A percentile compares a stretch with the other conserved stretches of the same genome.
Conservation (phyloP, 805 yeast species). For the Ogataea saltuana region DNA sequence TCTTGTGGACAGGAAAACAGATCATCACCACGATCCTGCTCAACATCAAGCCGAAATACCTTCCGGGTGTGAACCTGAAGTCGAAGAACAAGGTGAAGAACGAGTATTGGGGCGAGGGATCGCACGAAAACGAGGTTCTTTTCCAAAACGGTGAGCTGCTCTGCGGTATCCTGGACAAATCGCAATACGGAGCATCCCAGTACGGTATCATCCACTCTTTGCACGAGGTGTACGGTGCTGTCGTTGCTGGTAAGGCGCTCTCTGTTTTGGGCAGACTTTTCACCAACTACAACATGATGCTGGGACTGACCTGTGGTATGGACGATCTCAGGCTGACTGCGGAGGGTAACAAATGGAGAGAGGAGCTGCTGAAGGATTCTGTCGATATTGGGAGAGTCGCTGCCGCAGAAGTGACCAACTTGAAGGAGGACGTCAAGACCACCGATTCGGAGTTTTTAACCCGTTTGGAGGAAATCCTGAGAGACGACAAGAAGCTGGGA, state of each 20-base stretch:
- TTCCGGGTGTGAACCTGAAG: constrained; percentile 87
- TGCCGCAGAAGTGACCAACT: constrained; percentile 91
- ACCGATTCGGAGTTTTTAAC: constrained; percentile 74
- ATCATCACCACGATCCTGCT: constrained; percentile 87
- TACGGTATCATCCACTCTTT: constrained; percentile 95
- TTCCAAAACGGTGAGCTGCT: constrained; percentile 85
- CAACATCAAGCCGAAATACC: constrained; percentile 80
- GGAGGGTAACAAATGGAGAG: constrained; percentile 90
- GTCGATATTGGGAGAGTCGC: constrained; percentile 86
- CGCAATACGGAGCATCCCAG: constrained; percentile 97
- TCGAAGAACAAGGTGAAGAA: constrained; percentile 88
- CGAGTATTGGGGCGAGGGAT: constrained; percentile 90
- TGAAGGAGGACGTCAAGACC: constrained; percentile 50
- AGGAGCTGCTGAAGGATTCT: constrained; percentile 74
- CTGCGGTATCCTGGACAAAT: constrained; percentile 93
- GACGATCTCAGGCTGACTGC: constrained; percentile 91
- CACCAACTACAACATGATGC: constrained; percentile 88
- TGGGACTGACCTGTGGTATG: constrained; percentile 99
- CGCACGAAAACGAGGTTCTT: constrained; percentile 82
- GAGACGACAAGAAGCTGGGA: constrained; percentile 91
- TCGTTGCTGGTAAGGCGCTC: constrained; percentile 82
- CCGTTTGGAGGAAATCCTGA: constrained; percentile 89
- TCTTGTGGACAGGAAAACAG: constrained; percentile 98
- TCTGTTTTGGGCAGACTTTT: constrained; percentile 94
- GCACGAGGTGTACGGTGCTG: constrained; percentile 94